Evolutionary conservation across 2,329 filamentous ascomycete genomes (phyloP), one percentile per base, ranked within the genome.

Genomic region (Calonectria fujianensis): DNA sequence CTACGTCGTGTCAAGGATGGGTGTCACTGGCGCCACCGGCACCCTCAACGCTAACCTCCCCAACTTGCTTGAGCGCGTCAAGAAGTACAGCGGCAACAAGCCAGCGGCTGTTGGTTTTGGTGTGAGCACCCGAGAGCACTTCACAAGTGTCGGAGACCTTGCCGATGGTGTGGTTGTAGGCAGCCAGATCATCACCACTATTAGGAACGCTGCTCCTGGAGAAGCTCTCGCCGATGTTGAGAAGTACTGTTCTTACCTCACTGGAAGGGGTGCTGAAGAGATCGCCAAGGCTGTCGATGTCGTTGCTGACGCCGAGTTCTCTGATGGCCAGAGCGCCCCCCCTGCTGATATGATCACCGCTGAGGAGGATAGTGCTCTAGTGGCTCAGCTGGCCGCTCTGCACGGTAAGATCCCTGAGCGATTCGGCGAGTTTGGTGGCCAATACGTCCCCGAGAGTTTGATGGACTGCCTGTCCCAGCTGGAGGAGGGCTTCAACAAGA

Each of bases 1-100:
- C 87, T 99, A 99, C 85, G 96, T 99, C 75, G 97, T 99, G 71
- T 98, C 96, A 32, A 91, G 96, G 80, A 97, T 98, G 94, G 97
- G 97, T 80, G 96, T 98, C 72, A 99, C 97, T 13, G 97, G 97
- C 80, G 97, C 96, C 18, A 93, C 93, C 0, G 96, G 96, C 41
- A 93, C 92, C 32, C 87, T 99, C 82, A 98, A 95, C 85, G 90
- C 93, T 57, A 93, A 94, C 73, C 91, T 99, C 41, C 95, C 96
- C 18, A 93, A 94, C 67, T 91, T 99, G 48, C 88, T 99, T 73
- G 91, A 91, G 72, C 93, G 95, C 50, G 97, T 99, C 32, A 97
- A 98, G 88, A 93, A 94, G 84, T 98, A 96, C 86, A 98, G 96
- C 59, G 95, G 95, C 51, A 94, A 97, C 85, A 93, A 95, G 79